phyloP scores from a whole-genome alignment of 768 basidiomycete species.

The Hericium coralloides region DNA sequence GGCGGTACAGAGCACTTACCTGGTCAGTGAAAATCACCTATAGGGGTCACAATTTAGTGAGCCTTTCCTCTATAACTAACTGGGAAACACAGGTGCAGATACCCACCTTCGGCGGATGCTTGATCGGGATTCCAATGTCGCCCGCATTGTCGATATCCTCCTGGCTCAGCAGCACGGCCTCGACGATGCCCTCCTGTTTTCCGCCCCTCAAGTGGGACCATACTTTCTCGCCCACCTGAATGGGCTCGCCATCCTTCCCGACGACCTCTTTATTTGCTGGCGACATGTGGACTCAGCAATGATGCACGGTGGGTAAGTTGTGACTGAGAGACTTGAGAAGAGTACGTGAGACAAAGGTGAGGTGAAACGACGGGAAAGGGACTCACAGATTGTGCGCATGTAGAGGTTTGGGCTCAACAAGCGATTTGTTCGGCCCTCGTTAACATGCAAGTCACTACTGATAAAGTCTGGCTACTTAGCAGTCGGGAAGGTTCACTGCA shows the following conservation, averaged over 20 bases:
- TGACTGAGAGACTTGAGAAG: no score
- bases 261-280: not conserved
- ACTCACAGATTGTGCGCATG: no score
- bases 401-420: no score
- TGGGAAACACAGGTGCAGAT: not conserved
- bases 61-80: not conserved
- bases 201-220: not conserved
- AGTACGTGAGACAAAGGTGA: no score
- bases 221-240: not conserved
- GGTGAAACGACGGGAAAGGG: no score
- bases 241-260: not conserved
- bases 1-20: not conserved
- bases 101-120: not conserved
- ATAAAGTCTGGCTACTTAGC: no score
- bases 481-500: no score
- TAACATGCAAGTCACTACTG: no score
- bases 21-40: constrained; percentile 2
- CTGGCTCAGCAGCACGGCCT: not conserved
- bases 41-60: not conserved
- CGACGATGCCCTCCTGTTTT: not conserved
- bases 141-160: not conserved
- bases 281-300: no score
- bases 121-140: not conserved
- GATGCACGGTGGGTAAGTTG: no score
- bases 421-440: no score